A percentile compares a stretch with the other conserved stretches of the same genome.
phyloP scores from a whole-genome alignment of 352 stramenopile species.

The Globisporangium paroecandrum region DNA sequence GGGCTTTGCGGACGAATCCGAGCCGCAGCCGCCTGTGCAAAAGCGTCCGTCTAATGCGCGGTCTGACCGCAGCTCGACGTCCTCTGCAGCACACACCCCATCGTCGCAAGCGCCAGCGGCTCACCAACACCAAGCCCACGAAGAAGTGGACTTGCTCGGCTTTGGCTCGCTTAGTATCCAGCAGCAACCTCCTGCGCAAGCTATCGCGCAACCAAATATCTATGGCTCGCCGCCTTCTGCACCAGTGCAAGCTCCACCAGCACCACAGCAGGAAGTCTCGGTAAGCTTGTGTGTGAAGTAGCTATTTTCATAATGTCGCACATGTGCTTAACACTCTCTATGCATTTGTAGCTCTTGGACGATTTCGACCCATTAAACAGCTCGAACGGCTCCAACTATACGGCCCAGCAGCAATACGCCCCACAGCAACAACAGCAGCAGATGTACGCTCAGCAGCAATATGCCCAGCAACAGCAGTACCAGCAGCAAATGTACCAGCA shows the following conservation, averaged over 20 bases:
- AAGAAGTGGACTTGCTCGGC: constrained; percentile 79
- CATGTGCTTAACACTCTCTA: constrained; percentile 2
- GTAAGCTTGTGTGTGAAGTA: constrained; percentile 24
- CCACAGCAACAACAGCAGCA: constrained; percentile 19
- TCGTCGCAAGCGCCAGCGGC: constrained; percentile 16
- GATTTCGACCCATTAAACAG: constrained; percentile 45
- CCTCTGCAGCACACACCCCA: constrained; percentile 9
- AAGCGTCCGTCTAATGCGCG: constrained; percentile 14
- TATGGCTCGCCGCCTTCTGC: constrained; percentile 24
- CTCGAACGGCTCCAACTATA: constrained; percentile 22
- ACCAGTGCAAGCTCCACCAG: constrained; percentile 17
- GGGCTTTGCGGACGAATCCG: constrained; percentile 54
- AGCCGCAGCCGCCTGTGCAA: constrained; percentile 20
- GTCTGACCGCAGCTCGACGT: constrained; percentile 11
- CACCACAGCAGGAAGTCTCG: constrained; percentile 46
- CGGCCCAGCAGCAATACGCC: constrained; percentile 19
- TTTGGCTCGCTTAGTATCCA: constrained; percentile 60
- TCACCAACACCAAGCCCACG: constrained; percentile 21
- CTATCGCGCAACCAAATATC: constrained; percentile 22
- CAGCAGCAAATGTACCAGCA: constrained; percentile 20
- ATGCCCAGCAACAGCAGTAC: constrained; percentile 19
- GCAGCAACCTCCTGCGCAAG: constrained; percentile 2
- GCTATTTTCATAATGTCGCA: neutral
- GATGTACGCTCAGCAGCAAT: constrained; percentile 28
- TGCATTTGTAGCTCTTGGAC: constrained; percentile 33